phyloP scores from a whole-genome alignment of 2,329 filamentous ascomycete species.

The Conoideocrella luteorostrata region DNA sequence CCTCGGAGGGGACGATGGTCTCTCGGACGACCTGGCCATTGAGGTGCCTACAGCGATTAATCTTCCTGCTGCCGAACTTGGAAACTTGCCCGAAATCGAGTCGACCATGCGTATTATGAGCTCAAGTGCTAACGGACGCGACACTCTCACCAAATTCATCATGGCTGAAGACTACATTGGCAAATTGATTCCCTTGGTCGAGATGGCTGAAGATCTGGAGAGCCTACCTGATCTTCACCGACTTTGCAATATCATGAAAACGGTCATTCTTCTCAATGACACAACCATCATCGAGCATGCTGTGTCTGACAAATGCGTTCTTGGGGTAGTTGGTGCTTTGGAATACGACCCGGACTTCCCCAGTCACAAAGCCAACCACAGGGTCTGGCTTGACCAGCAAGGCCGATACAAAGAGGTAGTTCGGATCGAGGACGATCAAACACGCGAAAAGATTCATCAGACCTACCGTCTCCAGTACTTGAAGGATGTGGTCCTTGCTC shows the following conservation, averaged over 20 bases:
- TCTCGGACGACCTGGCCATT: constrained; percentile 78
- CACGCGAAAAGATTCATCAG: constrained; percentile 88
- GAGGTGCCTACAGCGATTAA: constrained; percentile 66
- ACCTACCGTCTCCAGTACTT: constrained; percentile 95
- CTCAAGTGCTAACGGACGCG: constrained; percentile 66
- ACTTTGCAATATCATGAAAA: constrained; percentile 97
- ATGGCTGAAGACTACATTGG: constrained; percentile 79
- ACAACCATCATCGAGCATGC: constrained; percentile 90
- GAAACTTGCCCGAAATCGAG: constrained; percentile 78
- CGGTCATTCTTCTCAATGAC: constrained; percentile 89
- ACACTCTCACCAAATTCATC: constrained; percentile 81
- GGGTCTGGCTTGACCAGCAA: constrained; percentile 83
- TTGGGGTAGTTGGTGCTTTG: constrained; percentile 89
- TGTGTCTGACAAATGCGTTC: constrained; percentile 80
- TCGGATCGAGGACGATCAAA: constrained; percentile 73
- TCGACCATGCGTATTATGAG: constrained; percentile 74
- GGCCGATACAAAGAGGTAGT: constrained; percentile 96
- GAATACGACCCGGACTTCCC: constrained; percentile 99
- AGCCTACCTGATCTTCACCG: constrained; percentile 80
- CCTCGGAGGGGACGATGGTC: constrained; percentile 60
- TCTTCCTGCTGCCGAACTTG: constrained; percentile 74
- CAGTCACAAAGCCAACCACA: constrained; percentile 93
- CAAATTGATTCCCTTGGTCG: constrained; percentile 79
- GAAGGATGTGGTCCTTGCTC: constrained; percentile 94
- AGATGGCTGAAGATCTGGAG: constrained; percentile 86